Evolutionary conservation across 306 rosid genomes (phyloP), one percentile per base, ranked within the genome.

Genomic region (Cucumis melo): DNA sequence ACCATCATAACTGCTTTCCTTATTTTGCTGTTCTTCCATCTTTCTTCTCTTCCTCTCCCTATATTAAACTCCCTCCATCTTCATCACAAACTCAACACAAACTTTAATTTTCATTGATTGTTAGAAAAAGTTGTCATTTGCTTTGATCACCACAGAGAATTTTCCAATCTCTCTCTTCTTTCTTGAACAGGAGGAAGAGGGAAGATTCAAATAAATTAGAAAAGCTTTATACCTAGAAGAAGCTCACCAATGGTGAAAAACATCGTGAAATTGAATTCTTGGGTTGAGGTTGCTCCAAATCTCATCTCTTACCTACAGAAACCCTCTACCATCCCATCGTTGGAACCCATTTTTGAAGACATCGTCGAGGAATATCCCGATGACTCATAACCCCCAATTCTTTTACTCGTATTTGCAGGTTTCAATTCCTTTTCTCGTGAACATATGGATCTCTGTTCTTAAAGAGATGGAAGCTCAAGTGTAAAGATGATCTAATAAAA

Each of bases 231-330:
- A 65, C 38, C 38, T 48, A 21, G 50, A 19, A 74, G 3, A 19
- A 74, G 3, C 74, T 74, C 59, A 54, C 38, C 24, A 77, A 91
- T 89, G 94, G 88, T 81, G 0, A 85, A 83, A 75, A 79, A 63
- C 74, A 79, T 76, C 34, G 86, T 65, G 66, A 81, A 87, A 24
- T 48, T 56, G 51, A 81, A 61, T 53, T 84, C 48, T 2, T 91
- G 88, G 92, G 78, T 82, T 78, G 91, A 87, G 84, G 90, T 86
- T 39, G 90, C 87, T 19, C 93, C 93, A 0, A 77, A 89, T 8
- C 92, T 84, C 3, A 78, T 85, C 14, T 81, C 82, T 27, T 81
- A 80, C 62, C 92, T 90, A 1, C 77, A 41, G 0, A 92, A 83
- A 75, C 86, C 87, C 79, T 88, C 92, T 10, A 82, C 87, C 78